Evolutionary conservation across 306 rosid genomes (phyloP), one percentile per base, ranked within the genome.

Genomic region (Calophaca sinica): DNA sequence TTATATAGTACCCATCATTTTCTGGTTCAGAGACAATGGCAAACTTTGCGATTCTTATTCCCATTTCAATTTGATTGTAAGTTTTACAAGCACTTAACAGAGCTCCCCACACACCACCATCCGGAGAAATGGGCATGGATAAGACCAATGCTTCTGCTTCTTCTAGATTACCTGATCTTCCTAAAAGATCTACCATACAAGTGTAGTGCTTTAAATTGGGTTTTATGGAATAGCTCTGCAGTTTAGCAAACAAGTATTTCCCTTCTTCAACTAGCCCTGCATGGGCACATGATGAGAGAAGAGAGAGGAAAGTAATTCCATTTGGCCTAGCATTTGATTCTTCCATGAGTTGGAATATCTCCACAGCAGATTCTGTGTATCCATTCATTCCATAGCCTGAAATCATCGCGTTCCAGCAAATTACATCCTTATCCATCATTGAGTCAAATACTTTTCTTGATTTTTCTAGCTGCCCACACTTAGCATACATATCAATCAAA

Each of bases 181-280:
- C 94, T 50, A 90, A 87, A 84, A 90, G 91, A 83, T 90, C 98
- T 51, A 93, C 88, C 92, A 90, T 90, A 76, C 91, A 87, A 63
- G 98, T 86, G 86, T 86, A 88, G 83, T 92, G 98, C 88, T 90
- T 92, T 75, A 88, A 81, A 74, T 82, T 80, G 38, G 92, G 94
- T 41, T 80, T 74, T 42, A 88, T 38, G 45, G 81, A 76, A 80
- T 79, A 81, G 26, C 81, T 74, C 64, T 78, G 83, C 94, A 90
- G 88, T 74, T 76, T 83, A 65, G 73, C 13, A 8, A 92, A 88
- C 60, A 90, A 58, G 62, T 42, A 14, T 74, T 77, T 87, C 76
- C 96, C 98, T 87, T 90, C 89, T 70, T 87, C 87, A 13, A 88
- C 84, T 31, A 81, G 86, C 35, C 98, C 98, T 6, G 85, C 84